phyloP scores from a whole-genome alignment of 2,329 filamentous ascomycete genomes.

The Colletotrichum graminicola region DNA sequence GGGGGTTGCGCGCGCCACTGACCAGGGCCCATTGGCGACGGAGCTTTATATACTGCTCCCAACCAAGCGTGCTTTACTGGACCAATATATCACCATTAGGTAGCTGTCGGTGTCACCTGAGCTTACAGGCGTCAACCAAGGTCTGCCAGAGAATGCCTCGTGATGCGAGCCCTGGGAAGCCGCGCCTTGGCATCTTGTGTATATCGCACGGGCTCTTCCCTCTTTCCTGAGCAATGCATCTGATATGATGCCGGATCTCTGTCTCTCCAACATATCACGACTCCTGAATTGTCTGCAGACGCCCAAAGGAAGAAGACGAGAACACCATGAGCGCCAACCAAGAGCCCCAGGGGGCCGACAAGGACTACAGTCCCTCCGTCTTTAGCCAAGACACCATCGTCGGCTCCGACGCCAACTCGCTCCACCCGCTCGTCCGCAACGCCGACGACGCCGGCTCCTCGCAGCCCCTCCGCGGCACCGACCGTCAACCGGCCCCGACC shows the following conservation, averaged over 20 bases:
- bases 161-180: not conserved
- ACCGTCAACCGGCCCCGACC: constrained; percentile 14
- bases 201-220: not conserved
- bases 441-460: not conserved
- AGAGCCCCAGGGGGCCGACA: not conserved
- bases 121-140: too few relatives aligned
- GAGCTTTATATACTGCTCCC: not conserved
- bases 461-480: constrained; percentile 19
- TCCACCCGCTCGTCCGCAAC: constrained; percentile 20
- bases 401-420: constrained; percentile 32
- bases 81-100: not conserved
- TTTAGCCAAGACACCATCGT: constrained; percentile 34
- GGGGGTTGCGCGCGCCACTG: not conserved
- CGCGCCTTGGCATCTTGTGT: not conserved
- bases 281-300: not conserved
- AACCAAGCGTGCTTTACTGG: not conserved
- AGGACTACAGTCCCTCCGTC: constrained; percentile 12
- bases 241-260: too few relatives aligned
- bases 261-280: too few relatives aligned
- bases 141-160: not conserved
- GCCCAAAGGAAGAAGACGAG: not conserved
- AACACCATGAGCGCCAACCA: constrained; percentile 1
- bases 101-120: not conserved
- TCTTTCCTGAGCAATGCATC: not conserved
- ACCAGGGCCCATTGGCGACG: not conserved